Evolutionary conservation across 495 filamentous ascomycete species (phyloP).

Genomic region (Rhypophila decipiens): DNA sequence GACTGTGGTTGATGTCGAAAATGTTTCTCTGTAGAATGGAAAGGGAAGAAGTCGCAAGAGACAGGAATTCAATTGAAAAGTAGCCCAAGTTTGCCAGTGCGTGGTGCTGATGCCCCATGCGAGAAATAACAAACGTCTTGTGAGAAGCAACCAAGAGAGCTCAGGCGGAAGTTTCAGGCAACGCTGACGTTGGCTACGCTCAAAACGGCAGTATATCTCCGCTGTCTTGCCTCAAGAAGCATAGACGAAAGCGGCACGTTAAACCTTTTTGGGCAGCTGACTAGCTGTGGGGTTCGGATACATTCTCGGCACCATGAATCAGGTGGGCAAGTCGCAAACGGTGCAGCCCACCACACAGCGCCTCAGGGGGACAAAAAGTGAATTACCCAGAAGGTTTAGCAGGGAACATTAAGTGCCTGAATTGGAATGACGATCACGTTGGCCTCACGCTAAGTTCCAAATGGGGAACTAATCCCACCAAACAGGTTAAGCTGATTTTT

Average conservation of each 20-base stretch:
- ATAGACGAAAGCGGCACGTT: neutral
- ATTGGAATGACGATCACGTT: conserved; percentile 18
- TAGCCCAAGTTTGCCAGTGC: too few species aligned
- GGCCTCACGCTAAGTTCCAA: conserved; percentile 8
- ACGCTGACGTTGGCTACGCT: neutral
- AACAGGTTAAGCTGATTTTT: neutral
- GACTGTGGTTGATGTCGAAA: too few species aligned
- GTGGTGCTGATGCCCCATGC: too few species aligned
- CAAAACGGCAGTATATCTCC: conserved; percentile 2
- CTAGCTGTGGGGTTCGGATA: conserved; percentile 14
- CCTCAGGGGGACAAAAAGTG: conserved; percentile 5
- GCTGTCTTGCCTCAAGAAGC: conserved; percentile 1
- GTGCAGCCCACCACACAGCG: conserved; percentile 7
- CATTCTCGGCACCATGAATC: conserved; percentile 17
- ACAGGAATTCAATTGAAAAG: too few species aligned
- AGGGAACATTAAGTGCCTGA: conserved; percentile 18
- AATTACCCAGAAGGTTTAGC: conserved; percentile 19
- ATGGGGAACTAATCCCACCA: conserved; percentile 15
- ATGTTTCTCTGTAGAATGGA: too few species aligned
- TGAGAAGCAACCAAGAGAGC: too few species aligned
- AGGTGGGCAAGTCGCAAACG: conserved; percentile 23
- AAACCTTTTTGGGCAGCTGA: conserved; percentile 5
- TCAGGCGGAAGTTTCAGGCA: too few species aligned
- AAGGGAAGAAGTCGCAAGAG: too few species aligned
- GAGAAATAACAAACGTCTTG: too few species aligned